These are phyloP conservation scores for Cyberlindnera veronae DNA, from an alignment of 805 yeast species.

Conservation along the genomic window DNA sequence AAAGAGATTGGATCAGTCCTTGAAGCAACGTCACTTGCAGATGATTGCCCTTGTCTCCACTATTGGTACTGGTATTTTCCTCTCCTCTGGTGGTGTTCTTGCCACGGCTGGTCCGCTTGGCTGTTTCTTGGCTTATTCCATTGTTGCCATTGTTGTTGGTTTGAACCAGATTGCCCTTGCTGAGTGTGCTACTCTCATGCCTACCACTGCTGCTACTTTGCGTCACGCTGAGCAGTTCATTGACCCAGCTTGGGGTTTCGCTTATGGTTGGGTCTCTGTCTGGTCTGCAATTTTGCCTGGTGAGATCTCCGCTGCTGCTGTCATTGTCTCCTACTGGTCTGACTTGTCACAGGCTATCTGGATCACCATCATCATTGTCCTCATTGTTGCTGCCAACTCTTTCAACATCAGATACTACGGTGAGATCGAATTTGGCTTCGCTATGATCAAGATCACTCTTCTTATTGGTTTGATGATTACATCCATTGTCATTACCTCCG, in stretches of 20 bases:
- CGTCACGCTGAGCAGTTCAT: constrained; percentile 36
- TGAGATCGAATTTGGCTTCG: constrained; percentile 55
- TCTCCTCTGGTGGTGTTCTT: constrained; percentile 38
- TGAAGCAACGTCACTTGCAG: constrained; percentile 37
- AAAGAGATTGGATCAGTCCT: constrained; percentile 11
- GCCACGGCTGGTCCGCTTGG: constrained; percentile 35
- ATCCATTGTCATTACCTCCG: constrained; percentile 53
- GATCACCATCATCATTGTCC: constrained; percentile 40
- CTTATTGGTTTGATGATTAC: constrained; percentile 56
- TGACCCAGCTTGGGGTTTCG: constrained; percentile 45
- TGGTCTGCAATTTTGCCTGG: constrained; percentile 39
- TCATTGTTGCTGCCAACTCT: constrained; percentile 34
- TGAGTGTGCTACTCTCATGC: constrained; percentile 37
- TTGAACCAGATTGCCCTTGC: constrained; percentile 39
- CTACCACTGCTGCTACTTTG: constrained; percentile 35
- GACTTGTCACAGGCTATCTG: constrained; percentile 43
- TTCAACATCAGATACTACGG: constrained; percentile 43
- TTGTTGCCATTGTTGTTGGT: constrained; percentile 37
- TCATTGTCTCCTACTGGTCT: too few relatives aligned
- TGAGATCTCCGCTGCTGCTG: constrained; percentile 46
- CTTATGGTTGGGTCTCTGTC: constrained; percentile 44
- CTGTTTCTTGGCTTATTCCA: constrained; percentile 31
- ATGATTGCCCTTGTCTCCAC: too few relatives aligned
- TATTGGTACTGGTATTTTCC: constrained; percentile 42
- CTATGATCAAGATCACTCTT: constrained; percentile 53